These are phyloP conservation scores for Aspergillus udagawae DNA, from an alignment of 2,329 filamentous ascomycete species.

Conservation along the genomic window DNA sequence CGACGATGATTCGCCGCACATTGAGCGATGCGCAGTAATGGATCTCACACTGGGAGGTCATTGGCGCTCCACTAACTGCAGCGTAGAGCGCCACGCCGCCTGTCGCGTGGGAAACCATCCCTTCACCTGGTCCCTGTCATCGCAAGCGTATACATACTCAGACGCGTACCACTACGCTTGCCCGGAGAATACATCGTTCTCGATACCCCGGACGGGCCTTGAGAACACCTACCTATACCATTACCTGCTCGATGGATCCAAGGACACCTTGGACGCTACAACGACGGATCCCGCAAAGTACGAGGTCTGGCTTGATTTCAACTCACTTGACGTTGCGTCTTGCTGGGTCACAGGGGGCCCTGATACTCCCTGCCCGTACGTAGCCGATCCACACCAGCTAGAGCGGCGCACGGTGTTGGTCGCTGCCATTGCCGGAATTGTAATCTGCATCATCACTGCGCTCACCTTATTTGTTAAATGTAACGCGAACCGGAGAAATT, in stretches of 20 bases:
- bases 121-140: slow-evolving; percentile 55
- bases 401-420: slow-evolving; percentile 52
- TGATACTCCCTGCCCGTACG: slow-evolving; percentile 58
- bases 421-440: slow-evolving; percentile 58
- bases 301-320: slow-evolving; percentile 58
- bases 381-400: slow-evolving; percentile 39
- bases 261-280: slow-evolving; percentile 21
- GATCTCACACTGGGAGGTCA: slow-evolving; percentile 47
- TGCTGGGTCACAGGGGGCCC: slow-evolving; percentile 60
- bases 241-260: slow-evolving; percentile 32
- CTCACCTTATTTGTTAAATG: slow-evolving; percentile 63
- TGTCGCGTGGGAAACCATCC: slow-evolving; percentile 54
- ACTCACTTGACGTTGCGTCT: slow-evolving; percentile 51
- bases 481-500: slow-evolving; percentile 56
- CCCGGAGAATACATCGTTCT: slow-evolving; percentile 47
- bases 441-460: slow-evolving; percentile 58
- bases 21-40: slow-evolving; percentile 55
- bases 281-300: slow-evolving; percentile 23
- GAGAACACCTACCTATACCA: slow-evolving; percentile 59
- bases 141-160: slow-evolving; percentile 40
- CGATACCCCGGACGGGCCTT: slow-evolving; percentile 57
- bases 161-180: slow-evolving; percentile 46
- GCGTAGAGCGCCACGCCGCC: slow-evolving; percentile 47
- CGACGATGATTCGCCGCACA: slow-evolving; percentile 22
- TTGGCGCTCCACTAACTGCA: slow-evolving; percentile 58